Evolutionary conservation across 169 alveolate species (phyloP).

Genomic region (Cryptosporidium sp.): DNA sequence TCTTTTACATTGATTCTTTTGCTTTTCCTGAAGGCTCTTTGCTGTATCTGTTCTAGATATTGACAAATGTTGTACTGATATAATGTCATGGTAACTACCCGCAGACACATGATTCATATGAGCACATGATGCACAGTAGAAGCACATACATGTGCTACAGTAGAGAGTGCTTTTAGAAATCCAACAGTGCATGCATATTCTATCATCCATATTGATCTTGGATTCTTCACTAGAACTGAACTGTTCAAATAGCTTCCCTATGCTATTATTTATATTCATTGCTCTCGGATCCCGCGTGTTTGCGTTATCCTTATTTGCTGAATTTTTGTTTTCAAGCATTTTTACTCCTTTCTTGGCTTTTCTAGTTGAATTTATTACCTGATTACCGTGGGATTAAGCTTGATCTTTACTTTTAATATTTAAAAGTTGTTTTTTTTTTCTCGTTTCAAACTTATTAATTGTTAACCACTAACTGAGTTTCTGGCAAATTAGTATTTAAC

Average conservation of each 20-base stretch:
- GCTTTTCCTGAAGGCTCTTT: constrained; percentile 17
- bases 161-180: constrained; percentile 49
- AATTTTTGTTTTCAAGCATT: constrained; percentile 15
- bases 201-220: constrained; percentile 50
- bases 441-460: background rate
- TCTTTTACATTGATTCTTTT: constrained; percentile 39
- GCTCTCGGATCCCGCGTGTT: background rate
- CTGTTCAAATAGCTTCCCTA: constrained; percentile 40
- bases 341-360: background rate
- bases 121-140: constrained; percentile 69
- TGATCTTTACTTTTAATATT: background rate
- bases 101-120: constrained; percentile 63
- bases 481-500: background rate
- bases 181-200: constrained; percentile 75
- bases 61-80: constrained; percentile 36
- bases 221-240: constrained; percentile 22
- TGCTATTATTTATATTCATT: background rate
- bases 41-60: constrained; percentile 40
- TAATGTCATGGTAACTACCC: constrained; percentile 56
- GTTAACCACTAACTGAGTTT: background rate
- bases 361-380: background rate
- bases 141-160: constrained; percentile 72
- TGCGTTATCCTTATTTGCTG: background rate
- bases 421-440: background rate
- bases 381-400: background rate